Base-by-base conservation (phyloP, 345 rosid species). In the Syzygium aqueum region DNA sequence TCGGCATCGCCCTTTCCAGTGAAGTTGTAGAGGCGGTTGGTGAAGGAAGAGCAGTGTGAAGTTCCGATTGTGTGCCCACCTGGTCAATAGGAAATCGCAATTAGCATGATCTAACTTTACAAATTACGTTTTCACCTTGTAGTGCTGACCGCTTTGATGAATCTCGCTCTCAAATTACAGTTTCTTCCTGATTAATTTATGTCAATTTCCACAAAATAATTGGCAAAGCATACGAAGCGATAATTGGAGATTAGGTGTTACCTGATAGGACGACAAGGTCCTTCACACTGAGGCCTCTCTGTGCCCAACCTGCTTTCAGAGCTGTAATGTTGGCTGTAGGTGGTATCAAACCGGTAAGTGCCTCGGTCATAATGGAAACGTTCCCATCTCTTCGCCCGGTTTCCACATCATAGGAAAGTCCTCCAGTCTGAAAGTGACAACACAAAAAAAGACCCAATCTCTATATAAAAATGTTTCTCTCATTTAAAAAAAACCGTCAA, bases 301-400 rank as follows among this genome's bases (percentile, higher is more conserved):
- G 53, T 1, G 59, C 37, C 28, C 93, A 95, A 3, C 63, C 85
- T 27, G 73, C 11, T 25, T 89, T 91, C 88, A 93, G 91, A 5
- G 73, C 67, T 67, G 90, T 85, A 80, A 94, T 92, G 87, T 93
- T 91, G 14, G 89, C 46, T 15, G 73, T 33, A 12, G 95, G 95
- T 52, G 94, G 80, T 40, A 91, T 80, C 33, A 94, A 90, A 83
- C 88, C 86, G 16, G 7, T 21, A 1, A n/a, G 9, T 25, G 91
- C 90, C 85, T 93, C 95, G 1, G 11, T 30, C 16, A 85, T 12
- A 11, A 19, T 92, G 3, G 98, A 91, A 28, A 94, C 91, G 7
- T 77, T 82, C 86, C 98, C 97, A 84, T 96, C 98, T 89, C 94
- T 92, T 87, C 98, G 86, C 83, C 97, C 98, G 19, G 96, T 93